Percentiles rank a stretch among this genome's conserved stretches.
Evolutionary conservation across 805 yeast genomes (phyloP).

Genomic region (Wickerhamiella australiensis): DNA sequence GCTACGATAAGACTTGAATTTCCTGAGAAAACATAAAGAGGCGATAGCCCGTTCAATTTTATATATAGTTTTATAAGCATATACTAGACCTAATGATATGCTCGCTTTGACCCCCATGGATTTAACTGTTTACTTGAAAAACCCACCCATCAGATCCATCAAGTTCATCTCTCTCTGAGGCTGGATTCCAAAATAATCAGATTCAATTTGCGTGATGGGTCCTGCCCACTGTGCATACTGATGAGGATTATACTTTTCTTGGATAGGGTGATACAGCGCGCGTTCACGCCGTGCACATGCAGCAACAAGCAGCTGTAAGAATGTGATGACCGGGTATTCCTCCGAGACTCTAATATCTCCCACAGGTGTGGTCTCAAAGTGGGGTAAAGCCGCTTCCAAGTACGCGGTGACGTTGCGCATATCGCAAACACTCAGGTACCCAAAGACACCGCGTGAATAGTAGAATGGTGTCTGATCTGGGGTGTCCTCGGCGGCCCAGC

Average conservation of each 20-base stretch:
- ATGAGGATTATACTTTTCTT: slow-evolving; percentile 36
- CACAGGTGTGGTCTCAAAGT: slow-evolving; percentile 20
- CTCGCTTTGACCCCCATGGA: too few species aligned
- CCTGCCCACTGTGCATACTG: slow-evolving; percentile 28
- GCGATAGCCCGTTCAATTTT: neutral
- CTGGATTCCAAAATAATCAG: slow-evolving; percentile 46
- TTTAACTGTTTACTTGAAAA: slow-evolving; percentile 27
- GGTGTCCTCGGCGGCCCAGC: slow-evolving; percentile 32
- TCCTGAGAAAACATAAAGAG: too few species aligned
- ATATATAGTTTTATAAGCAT: neutral
- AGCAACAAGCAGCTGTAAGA: slow-evolving; percentile 51
- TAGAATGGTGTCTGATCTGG: slow-evolving; percentile 24
- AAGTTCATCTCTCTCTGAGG: slow-evolving; percentile 44
- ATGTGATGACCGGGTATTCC: slow-evolving; percentile 43
- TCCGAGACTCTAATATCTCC: slow-evolving; percentile 32
- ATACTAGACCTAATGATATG: too few species aligned
- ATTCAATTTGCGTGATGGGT: slow-evolving; percentile 48
- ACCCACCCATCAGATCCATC: slow-evolving; percentile 64
- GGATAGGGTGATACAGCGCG: slow-evolving; percentile 43
- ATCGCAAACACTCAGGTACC: slow-evolving; percentile 59
- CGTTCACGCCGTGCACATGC: slow-evolving; percentile 45
- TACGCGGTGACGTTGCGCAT: slow-evolving; percentile 44
- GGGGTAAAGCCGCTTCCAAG: slow-evolving; percentile 28
- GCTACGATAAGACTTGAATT: too few species aligned
- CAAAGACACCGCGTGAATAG: slow-evolving; percentile 52